A percentile compares a stretch with the other conserved stretches of the same genome.
Conservation (phyloP, 192 early-diverging fungal species). For the Coemansia sp. region DNA sequence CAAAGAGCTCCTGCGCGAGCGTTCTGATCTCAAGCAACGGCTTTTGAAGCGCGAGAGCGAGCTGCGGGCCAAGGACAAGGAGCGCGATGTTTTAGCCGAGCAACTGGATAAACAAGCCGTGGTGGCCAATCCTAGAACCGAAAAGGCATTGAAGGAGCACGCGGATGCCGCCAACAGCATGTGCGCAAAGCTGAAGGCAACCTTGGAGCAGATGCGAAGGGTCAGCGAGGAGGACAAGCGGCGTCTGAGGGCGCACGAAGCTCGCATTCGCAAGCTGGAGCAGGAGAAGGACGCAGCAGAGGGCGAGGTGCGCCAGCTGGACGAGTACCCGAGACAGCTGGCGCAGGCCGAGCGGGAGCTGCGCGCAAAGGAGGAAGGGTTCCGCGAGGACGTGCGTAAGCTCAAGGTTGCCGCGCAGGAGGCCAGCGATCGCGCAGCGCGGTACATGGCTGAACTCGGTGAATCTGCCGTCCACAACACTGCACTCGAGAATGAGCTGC, state of each 20-base stretch:
- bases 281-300: constrained; percentile 33
- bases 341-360: constrained; percentile 21
- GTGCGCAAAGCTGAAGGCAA: constrained; percentile 20
- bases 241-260: constrained; percentile 28
- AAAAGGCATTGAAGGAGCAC: constrained; percentile 31
- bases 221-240: constrained; percentile 28
- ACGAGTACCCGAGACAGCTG: constrained; percentile 34
- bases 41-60: constrained; percentile 27
- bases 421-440: constrained; percentile 28
- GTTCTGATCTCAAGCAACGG: constrained; percentile 26
- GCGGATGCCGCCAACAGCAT: constrained; percentile 37
- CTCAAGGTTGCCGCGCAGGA: constrained; percentile 33
- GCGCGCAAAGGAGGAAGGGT: constrained; percentile 34
- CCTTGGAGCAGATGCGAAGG: constrained; percentile 24
- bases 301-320: constrained; percentile 18
- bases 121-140: constrained; percentile 20
- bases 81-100: constrained; percentile 19
- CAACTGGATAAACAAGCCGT: constrained; percentile 26
- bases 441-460: constrained; percentile 50
- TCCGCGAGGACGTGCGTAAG: constrained; percentile 32
- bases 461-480: constrained; percentile 49
- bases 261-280: constrained; percentile 31
- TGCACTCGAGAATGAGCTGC: constrained; percentile 48
- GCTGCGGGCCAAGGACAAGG: constrained; percentile 32
- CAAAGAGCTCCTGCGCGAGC: constrained; percentile 38